Evolutionary conservation across 108 stramenopile genomes (phyloP).

Genomic region (Skeletonema potamos): DNA sequence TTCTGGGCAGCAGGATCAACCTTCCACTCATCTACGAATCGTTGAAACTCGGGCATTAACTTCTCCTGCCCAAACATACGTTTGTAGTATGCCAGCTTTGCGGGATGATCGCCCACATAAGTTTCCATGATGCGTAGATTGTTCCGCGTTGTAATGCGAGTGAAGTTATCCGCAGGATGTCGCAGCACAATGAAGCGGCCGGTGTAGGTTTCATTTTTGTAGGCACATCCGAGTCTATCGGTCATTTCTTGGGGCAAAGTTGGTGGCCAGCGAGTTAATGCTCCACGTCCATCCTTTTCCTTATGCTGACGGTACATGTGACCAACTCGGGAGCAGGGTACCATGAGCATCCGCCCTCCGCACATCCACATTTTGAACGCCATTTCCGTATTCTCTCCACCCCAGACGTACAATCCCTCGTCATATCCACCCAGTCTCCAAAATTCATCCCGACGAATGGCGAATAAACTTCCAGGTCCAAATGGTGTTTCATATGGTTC

Average conservation of each 20-base stretch:
- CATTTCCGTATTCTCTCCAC: constrained; percentile 57
- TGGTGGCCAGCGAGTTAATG: constrained; percentile 46
- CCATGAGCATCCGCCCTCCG: constrained; percentile 56
- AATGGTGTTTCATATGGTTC: constrained; percentile 54
- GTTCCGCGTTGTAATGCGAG: constrained; percentile 45
- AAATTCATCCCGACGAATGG: constrained; percentile 54
- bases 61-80: constrained; percentile 29
- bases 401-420: constrained; percentile 53
- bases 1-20: constrained; percentile 38
- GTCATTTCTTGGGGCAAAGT: constrained; percentile 40
- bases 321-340: constrained; percentile 51
- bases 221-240: constrained; percentile 34
- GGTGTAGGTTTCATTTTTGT: constrained; percentile 37
- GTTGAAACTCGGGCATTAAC: constrained; percentile 45
- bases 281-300: constrained; percentile 41
- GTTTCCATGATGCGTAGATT: constrained; percentile 51
- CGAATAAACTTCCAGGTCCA: constrained; percentile 55
- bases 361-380: constrained; percentile 62
- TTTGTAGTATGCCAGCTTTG: constrained; percentile 40
- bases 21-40: constrained; percentile 45
- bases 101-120: constrained; percentile 52
- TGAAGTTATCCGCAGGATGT: constrained; percentile 52
- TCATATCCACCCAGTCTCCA: constrained; percentile 60
- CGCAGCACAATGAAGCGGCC: constrained; percentile 34
- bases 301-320: constrained; percentile 50